These are phyloP conservation scores for Claviceps humidiphila DNA, from an alignment of 2,329 filamentous ascomycete species.

Conservation along the genomic window DNA sequence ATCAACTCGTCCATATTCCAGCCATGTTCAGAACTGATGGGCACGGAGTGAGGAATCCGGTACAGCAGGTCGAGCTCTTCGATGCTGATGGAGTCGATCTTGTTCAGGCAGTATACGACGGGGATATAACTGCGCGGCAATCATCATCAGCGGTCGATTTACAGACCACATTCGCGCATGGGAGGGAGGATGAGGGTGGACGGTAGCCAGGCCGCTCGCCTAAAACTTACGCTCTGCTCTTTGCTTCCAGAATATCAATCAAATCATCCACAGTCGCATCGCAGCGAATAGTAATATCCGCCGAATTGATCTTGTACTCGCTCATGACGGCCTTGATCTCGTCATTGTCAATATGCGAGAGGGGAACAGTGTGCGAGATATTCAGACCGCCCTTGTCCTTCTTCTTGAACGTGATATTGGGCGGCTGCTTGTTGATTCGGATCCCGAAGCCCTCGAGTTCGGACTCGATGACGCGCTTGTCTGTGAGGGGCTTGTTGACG, in stretches of 20 bases:
- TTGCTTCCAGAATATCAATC: constrained; percentile 91
- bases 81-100: constrained; percentile 96
- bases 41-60: constrained; percentile 90
- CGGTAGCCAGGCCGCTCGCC: neutral
- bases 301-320: constrained; percentile 93
- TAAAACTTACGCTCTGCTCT: constrained; percentile 47
- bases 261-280: constrained; percentile 95
- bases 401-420: constrained; percentile 98
- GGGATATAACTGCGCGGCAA: constrained; percentile 62
- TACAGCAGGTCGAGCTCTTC: constrained; percentile 95
- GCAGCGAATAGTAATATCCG: constrained; percentile 94
- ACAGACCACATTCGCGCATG: neutral
- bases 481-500: constrained; percentile 94
- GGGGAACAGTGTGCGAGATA: constrained; percentile 85
- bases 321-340: constrained; percentile 97
- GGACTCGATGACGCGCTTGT: constrained; percentile 89
- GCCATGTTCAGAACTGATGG: constrained; percentile 92
- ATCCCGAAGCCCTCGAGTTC: constrained; percentile 97
- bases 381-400: constrained; percentile 97
- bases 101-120: constrained; percentile 98
- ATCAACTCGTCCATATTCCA: constrained; percentile 97
- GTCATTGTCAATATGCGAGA: constrained; percentile 85
- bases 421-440: constrained; percentile 90
- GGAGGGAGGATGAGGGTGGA: neutral
- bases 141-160: neutral